Percentiles rank a stretch among this genome's conserved stretches.
phyloP scores from a whole-genome alignment of 179 eudicot species.

The Camellia oleifera region DNA sequence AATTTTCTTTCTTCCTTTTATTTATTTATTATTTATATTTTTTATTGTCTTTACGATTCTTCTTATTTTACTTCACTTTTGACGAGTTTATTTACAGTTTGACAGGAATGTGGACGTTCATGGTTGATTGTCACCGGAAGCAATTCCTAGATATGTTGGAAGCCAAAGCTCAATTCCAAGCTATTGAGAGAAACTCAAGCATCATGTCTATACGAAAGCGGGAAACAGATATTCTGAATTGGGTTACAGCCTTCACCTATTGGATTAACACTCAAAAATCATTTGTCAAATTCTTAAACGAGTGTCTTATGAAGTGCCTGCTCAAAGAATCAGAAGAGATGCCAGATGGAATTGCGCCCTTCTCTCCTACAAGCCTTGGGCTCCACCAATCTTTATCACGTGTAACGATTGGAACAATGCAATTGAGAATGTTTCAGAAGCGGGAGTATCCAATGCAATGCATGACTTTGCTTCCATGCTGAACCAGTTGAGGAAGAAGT shows the following conservation, averaged over 20 bases:
- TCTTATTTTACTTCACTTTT: not conserved
- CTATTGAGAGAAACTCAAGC: slow-evolving; percentile 35
- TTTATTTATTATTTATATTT: too few relatives aligned
- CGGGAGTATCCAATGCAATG: slow-evolving; percentile 42
- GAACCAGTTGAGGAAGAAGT: slow-evolving; percentile 42
- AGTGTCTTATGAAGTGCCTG: slow-evolving; percentile 50
- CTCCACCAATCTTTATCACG: slow-evolving; percentile 47
- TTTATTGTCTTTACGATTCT: not conserved
- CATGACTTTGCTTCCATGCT: slow-evolving; percentile 43
- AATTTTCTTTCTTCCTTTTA: too few relatives aligned
- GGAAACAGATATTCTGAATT: slow-evolving; percentile 43
- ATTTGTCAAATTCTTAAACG: slow-evolving; percentile 37
- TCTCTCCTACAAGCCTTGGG: slow-evolving; percentile 44
- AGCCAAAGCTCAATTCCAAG: slow-evolving; percentile 41
- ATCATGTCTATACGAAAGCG: slow-evolving; percentile 46
- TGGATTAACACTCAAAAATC: slow-evolving; percentile 50
- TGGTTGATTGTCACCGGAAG: slow-evolving; percentile 54
- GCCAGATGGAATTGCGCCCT: slow-evolving; percentile 40
- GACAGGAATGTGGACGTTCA: slow-evolving; percentile 52
- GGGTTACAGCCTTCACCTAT: slow-evolving; percentile 40
- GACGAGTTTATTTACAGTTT: slow-evolving; percentile 26
- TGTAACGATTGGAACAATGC: slow-evolving; percentile 58
- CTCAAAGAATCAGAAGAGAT: slow-evolving; percentile 49
- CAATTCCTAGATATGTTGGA: slow-evolving; percentile 51
- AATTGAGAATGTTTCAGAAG: slow-evolving; percentile 48